Percentiles rank a stretch among this genome's conserved stretches.
Conservation (phyloP, 2,329 filamentous ascomycete genomes). For the Phaeophleospora eucalypticola region DNA sequence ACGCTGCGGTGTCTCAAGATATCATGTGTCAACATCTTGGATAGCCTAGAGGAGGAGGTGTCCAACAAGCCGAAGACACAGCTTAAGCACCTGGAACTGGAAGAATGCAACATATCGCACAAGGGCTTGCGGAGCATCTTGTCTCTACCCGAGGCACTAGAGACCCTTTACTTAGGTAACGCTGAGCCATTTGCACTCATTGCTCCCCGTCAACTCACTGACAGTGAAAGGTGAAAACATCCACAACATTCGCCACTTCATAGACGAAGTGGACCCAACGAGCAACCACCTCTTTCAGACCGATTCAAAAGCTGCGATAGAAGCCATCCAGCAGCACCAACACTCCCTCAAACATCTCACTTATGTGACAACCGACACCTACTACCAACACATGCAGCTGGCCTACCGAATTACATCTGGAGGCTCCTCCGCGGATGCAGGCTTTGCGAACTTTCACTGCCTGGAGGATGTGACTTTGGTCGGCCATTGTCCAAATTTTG, state of each 20-base stretch:
- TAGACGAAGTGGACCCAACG: conserved; percentile 9
- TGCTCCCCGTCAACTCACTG: no score
- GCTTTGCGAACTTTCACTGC: conserved; percentile 16
- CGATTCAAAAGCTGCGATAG: conserved; percentile 9
- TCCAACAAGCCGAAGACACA: conserved; percentile 5
- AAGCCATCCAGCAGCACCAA: conserved; percentile 19
- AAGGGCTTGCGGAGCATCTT: conserved; percentile 19
- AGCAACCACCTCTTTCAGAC: conserved; percentile 20
- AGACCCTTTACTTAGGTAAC: conserved; percentile 16
- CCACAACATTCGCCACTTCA: conserved; percentile 19
- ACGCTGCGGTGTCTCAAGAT: conserved; percentile 17
- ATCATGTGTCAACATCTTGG: conserved; percentile 23
- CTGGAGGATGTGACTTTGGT: conserved; percentile 14
- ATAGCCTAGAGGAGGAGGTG: conserved; percentile 5
- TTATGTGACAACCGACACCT: conserved; percentile 14
- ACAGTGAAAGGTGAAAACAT: conserved; percentile 16
- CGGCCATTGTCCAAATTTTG: conserved; percentile 19
- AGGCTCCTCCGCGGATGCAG: conserved; percentile 11
- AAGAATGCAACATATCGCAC: conserved; percentile 23
- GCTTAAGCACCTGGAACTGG: conserved; percentile 18
- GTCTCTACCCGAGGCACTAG: conserved; percentile 16
- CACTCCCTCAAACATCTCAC: conserved; percentile 15
- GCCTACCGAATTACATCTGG: not conserved
- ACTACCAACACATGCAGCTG: conserved; percentile 6
- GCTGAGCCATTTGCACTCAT: no score